Evolutionary conservation across 176 grass and related monocot genomes (phyloP), one percentile per base, ranked within the genome.

Genomic region (Zoysia pacifica): DNA sequence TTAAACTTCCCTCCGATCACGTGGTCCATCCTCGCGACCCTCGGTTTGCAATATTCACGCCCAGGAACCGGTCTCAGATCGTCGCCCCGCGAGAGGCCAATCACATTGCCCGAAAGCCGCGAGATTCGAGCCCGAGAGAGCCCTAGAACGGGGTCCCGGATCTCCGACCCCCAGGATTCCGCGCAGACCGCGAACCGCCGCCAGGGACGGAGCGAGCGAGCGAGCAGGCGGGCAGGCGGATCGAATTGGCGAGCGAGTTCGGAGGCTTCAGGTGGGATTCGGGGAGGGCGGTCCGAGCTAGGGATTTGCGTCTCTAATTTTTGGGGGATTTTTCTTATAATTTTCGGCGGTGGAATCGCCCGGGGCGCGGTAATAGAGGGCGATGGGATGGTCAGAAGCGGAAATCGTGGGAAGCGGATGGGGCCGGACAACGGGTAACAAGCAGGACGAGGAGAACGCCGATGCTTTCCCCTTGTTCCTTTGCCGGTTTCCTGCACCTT

Each of bases 1-100:
- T 94, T 97, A 79, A 94, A 97, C 85, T 94, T 97, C 0, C 89
- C 91, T 49, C 91, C 94, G 48, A 97, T 79, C 51, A 94, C 72
- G 71, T 92, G 93, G 37, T 94, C 94, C 94, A 97, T 97, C 60
- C 65, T 86, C 3, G 74, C 80, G 45, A 42, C 47, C 39, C 73
- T 18, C 61, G 60, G 52, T 14, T 54, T 51, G 69, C 40, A 28
- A 67, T 79, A 82, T 48, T 90, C 73, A 55, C 7, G 59, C 67
- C 73, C 73, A 69, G 47, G 20, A 38, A 73, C 28, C 28, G 28
- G 28, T 28, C 28, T 28, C 28, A 28, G 28, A 28, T 82, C 73
- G 79, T 75, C 15, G 46, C 38, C 18, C 28, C 50, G 65, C 55
- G 0, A 67, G 35, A 48, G 43, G 3, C 46, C 79, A 56, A 48